Evolutionary conservation across 768 basidiomycete species (phyloP).

Genomic region (Terana coerulea): DNA sequence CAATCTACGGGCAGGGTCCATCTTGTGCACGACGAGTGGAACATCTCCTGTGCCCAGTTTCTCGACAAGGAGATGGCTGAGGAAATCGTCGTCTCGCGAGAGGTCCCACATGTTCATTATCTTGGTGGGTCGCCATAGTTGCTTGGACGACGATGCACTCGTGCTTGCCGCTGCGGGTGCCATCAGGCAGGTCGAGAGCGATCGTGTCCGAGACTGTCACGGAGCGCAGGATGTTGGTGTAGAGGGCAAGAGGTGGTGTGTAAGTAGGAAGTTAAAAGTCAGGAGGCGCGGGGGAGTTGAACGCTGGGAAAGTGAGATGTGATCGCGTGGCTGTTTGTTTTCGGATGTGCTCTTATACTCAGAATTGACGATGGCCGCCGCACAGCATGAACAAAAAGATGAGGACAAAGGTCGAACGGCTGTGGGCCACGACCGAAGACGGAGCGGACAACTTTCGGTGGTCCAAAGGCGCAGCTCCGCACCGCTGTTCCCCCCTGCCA

Average conservation of each 20-base stretch:
- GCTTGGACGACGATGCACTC: constrained; percentile 21
- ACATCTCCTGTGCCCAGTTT: constrained; percentile 78
- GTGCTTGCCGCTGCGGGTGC: constrained; percentile 21
- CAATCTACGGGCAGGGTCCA: constrained; percentile 73
- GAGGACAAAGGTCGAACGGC: neutral
- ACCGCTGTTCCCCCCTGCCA: no score
- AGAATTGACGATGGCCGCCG: neutral
- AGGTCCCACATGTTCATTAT: constrained; percentile 91
- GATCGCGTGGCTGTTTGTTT: constrained; percentile 15
- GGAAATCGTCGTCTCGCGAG: constrained; percentile 87
- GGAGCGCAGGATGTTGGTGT: constrained; percentile 13
- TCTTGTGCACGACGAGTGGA: constrained; percentile 87
- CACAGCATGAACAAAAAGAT: constrained; percentile 4
- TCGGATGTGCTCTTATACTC: neutral
- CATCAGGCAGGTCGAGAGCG: constrained; percentile 16
- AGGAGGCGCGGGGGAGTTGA: constrained; percentile 7
- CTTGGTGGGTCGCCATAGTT: constrained; percentile 74
- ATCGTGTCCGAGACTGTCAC: constrained; percentile 8
- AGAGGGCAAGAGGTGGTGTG: constrained; percentile 12
- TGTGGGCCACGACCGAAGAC: neutral
- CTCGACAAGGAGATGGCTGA: constrained; percentile 85
- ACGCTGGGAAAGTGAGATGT: constrained; percentile 8
- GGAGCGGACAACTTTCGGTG: neutral
- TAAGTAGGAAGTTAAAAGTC: constrained; percentile 4
- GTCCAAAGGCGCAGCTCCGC: neutral